A percentile compares a stretch with the other conserved stretches of the same genome.
Conservation (phyloP, 2,329 filamentous ascomycete species). For the Herpotrichia juniperi region DNA sequence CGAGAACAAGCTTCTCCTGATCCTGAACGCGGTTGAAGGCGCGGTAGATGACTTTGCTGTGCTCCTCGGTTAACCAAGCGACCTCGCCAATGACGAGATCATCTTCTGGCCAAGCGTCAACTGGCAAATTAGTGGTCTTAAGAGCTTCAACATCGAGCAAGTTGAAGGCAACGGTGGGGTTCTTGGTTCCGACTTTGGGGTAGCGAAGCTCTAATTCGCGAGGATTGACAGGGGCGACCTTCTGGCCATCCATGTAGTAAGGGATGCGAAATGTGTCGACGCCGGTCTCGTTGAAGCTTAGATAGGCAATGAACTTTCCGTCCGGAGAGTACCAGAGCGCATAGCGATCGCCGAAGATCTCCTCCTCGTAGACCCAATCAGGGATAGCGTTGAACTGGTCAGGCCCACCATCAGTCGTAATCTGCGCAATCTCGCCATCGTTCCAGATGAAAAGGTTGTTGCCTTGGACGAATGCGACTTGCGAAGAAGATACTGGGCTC, state of each 20-base stretch:
- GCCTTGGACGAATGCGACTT: constrained; percentile 70
- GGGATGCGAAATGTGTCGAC: constrained; percentile 70
- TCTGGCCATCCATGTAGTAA: constrained; percentile 67
- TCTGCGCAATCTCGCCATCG: constrained; percentile 60
- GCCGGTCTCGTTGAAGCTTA: constrained; percentile 68
- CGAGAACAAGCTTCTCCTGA: constrained; percentile 65
- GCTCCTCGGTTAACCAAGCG: constrained; percentile 67
- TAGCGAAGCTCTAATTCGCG: constrained; percentile 68
- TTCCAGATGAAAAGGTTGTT: constrained; percentile 69
- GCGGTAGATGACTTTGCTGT: constrained; percentile 67
- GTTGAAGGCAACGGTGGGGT: constrained; percentile 68
- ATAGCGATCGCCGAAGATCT: constrained; percentile 59
- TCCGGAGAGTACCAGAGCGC: constrained; percentile 65
- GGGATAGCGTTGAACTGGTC: constrained; percentile 69
- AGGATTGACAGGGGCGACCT: constrained; percentile 66
- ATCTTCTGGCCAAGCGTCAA: constrained; percentile 64
- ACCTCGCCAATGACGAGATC: constrained; percentile 72
- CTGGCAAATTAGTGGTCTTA: constrained; percentile 53
- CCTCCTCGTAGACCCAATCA: constrained; percentile 69
- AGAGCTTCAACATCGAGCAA: constrained; percentile 60
- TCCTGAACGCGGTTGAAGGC: constrained; percentile 74
- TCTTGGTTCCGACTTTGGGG: constrained; percentile 71
- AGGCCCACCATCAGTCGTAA: constrained; percentile 65
- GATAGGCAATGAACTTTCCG: constrained; percentile 59
- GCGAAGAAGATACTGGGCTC: constrained; percentile 59